Conservation (phyloP, 176 grass and related monocot genomes). For the Typha latifolia region DNA sequence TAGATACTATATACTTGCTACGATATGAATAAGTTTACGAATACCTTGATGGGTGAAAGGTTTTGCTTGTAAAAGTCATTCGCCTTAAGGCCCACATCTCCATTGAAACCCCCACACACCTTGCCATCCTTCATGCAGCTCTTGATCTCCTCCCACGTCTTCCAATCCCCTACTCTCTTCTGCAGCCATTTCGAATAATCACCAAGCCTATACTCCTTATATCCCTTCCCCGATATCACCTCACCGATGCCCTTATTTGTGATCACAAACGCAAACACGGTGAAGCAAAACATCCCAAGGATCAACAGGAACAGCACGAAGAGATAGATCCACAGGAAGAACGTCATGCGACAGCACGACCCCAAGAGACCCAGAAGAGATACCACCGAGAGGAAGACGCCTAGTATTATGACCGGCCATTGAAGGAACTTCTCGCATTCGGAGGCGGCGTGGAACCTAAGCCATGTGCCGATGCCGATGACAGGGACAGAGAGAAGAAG, state of each 20-base stretch:
- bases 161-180: constrained; percentile 43
- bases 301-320: constrained; percentile 82
- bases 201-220: constrained; percentile 77
- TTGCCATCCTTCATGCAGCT: constrained; percentile 74
- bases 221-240: constrained; percentile 46
- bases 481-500: constrained; percentile 46
- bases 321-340: constrained; percentile 90
- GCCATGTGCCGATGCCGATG: constrained; percentile 66
- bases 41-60: constrained; percentile 77
- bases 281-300: constrained; percentile 54
- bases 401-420: constrained; percentile 47
- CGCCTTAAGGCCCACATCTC: constrained; percentile 23
- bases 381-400: constrained; percentile 51
- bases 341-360: constrained; percentile 56
- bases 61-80: constrained; percentile 49
- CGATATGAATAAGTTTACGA: background rate
- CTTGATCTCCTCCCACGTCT: constrained; percentile 68
- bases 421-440: constrained; percentile 88
- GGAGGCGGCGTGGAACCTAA: constrained; percentile 48
- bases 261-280: constrained; percentile 76
- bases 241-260: constrained; percentile 68
- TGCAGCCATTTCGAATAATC: constrained; percentile 89
- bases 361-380: constrained; percentile 61
- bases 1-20: no score
- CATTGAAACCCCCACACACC: constrained; percentile 46